Base-by-base conservation (phyloP, 805 yeast species). In the Myxozyma geophila region DNA sequence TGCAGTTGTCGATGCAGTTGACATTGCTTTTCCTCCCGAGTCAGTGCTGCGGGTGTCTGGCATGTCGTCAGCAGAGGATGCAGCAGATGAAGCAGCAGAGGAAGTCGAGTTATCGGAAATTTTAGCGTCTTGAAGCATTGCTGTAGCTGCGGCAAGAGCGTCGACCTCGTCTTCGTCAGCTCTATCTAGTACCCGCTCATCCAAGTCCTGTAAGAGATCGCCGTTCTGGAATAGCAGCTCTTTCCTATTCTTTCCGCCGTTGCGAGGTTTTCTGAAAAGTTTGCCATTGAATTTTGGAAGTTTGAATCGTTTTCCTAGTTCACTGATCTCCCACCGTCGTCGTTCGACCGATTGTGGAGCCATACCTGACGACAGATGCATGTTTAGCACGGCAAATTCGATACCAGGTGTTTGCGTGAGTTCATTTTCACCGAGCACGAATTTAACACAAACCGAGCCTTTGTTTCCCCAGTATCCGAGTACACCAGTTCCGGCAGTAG, bases 401-500 rank as follows among this genome's bases (percentile, higher is more conserved):
- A 75, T 68, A 6, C 80, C 75, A 4, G 71, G 59, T 33, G 60
- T 60, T 12, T 63, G 71, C 5, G 69, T 69, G 23, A 66, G 44
- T 8, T 69, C 72, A 44, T 79, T 76, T 9, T 70, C 73, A 2
- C 83, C 84, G 28, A 83, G 64, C 10, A 66, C 73, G 64, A 85
- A 78, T 33, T 75, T 74, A 23, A 83, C 74, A 17, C 80, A 73
- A 13, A 83, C 82, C 3, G 87, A 85, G 1, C 89, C 89, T 69
- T 85, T 85, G 73, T 85, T 85, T 17, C 87, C 88, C 83, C 87
- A 85, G 28, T 80, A 68, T 33, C 84, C 81, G 56, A 85, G 70
- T 46, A 84, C 78, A 0, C 88, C 88, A 0, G 88, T 80, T 0
- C 88, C 87, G 7, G 85, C 76, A 0, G 85, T 78, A 2, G 77